Percentiles rank a stretch among this genome's conserved stretches.
Conservation (phyloP, 2,329 filamentous ascomycete species). For the Paecilomyces niveus region DNA sequence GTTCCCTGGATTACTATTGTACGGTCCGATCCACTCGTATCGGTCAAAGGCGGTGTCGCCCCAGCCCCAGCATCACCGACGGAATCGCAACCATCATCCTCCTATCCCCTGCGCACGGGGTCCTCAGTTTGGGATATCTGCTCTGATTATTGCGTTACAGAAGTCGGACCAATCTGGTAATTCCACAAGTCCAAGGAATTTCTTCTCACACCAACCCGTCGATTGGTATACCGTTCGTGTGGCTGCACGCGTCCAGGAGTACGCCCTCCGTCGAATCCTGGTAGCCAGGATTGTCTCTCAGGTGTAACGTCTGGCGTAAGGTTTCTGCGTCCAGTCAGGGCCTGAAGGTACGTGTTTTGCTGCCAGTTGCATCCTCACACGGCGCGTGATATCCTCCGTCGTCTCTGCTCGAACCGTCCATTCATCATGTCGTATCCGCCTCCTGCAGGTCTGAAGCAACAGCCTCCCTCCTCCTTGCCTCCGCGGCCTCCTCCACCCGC, state of each 20-base stretch:
- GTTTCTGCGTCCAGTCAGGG: conserved; percentile 25
- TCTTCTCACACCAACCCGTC: not conserved
- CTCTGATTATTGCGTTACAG: too few relatives aligned
- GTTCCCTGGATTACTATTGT: not conserved
- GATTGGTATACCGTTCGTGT: not conserved
- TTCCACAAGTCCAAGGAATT: not conserved
- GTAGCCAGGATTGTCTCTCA: conserved; percentile 12
- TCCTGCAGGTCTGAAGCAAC: conserved; percentile 63
- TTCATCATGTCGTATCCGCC: conserved; percentile 76
- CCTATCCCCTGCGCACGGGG: not conserved
- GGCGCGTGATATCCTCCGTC: conserved; percentile 21
- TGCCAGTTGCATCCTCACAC: conserved; percentile 19
- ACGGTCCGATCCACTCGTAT: not conserved
- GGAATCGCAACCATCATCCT: not conserved
- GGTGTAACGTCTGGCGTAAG: conserved; percentile 28
- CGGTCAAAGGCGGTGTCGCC: not conserved
- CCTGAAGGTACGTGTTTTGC: conserved; percentile 37
- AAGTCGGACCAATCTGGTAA: not conserved
- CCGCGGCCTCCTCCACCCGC: conserved; percentile 64
- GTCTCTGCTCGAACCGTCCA: conserved; percentile 30
- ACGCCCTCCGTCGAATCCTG: not conserved
- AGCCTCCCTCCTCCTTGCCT: conserved; percentile 59
- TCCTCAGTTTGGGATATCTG: not conserved
- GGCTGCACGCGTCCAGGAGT: not conserved
- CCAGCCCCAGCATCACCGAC: too few relatives aligned